These are phyloP conservation scores for Lichtheimia ornata DNA, from an alignment of 371 early-diverging fungal genomes.

Conservation along the genomic window DNA sequence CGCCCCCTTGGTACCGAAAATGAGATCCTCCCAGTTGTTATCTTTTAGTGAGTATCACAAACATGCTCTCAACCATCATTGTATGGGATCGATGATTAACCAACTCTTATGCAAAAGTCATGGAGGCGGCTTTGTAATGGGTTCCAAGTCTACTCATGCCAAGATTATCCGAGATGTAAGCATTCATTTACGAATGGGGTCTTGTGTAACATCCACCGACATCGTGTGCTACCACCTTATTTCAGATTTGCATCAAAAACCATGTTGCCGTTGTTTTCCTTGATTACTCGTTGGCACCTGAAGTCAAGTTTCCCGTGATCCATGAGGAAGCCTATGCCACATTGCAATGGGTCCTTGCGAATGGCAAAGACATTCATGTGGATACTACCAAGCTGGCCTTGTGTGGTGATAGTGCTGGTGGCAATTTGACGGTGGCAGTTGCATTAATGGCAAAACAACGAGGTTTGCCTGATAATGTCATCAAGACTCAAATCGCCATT, in stretches of 20 bases:
- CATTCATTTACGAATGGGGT: not conserved
- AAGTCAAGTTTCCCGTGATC: conserved; percentile 28
- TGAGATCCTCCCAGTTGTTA: conserved; percentile 15
- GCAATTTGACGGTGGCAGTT: conserved; percentile 15
- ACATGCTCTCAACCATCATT: too few relatives aligned
- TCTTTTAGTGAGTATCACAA: conserved; percentile 16
- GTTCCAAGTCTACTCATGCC: conserved; percentile 16
- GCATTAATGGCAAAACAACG: conserved; percentile 18
- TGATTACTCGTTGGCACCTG: conserved; percentile 29
- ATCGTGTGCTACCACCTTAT: not conserved
- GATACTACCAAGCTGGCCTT: conserved; percentile 15
- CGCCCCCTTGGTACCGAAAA: conserved; percentile 21
- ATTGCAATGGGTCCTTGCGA: conserved; percentile 16
- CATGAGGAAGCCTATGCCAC: conserved; percentile 29
- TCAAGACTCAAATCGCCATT: conserved; percentile 17
- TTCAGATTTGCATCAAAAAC: conserved; percentile 8
- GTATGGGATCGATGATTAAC: not conserved
- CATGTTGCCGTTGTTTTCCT: conserved; percentile 24
- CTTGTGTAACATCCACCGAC: not conserved
- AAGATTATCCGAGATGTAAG: conserved; percentile 21
- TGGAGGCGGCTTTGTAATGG: conserved; percentile 27
- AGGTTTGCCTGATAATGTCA: conserved; percentile 5
- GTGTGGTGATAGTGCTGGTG: conserved; percentile 26
- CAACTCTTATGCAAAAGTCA: conserved; percentile 10
- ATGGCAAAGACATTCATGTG: conserved; percentile 13